Evolutionary conservation across 139 green algal species (phyloP), one percentile per base, ranked within the genome.

Genomic region (Volvox reticuliferus): DNA sequence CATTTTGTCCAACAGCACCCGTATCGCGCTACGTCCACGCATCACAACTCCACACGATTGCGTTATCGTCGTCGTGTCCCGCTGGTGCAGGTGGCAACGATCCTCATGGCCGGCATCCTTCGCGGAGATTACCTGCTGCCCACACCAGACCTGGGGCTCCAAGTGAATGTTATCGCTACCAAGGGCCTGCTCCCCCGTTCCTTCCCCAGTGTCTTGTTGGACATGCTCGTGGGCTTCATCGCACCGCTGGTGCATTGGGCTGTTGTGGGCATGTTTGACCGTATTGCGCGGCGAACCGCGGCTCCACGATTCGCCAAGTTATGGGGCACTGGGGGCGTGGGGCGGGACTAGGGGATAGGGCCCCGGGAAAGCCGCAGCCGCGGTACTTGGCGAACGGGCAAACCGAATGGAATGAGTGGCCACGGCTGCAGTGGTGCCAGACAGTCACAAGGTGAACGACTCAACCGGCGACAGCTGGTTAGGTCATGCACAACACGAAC

Each of bases 41-140:
- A 5, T 9, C 9, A 9, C 9, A 55, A 55, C 9, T 55, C 5
- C 9, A 55, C 9, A 9, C 44, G 44, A 55, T 55, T 55, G 44
- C 9, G 44, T 5, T 55, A 9, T 55, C 44, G 44, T 9, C 9
- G 44, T 5, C 9, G 9, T 55, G 44, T 55, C 44, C 44, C 44
- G 44, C 44, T 12, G 65, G 21, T 30, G 36, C 92, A 96, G 95
- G 96, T 98, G 36, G 96, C 96, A 1, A 13, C 36, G 0, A 12
- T 17, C 12, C 92, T 97, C 30, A 50, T 97, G 79, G 20, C 75
- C 0, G 91, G 95, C 71, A 87, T 97, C 18, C 86, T 92, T 65
- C 79, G 37, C 0, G 95, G 96, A 1, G 44, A 68, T 6, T 97
- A 96, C 92, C 93, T 97, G 69, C 84, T 98, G 36, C 91, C 93